Conservation (phyloP, 106 monocot species). For the Dendrobium chrysotoxum region DNA sequence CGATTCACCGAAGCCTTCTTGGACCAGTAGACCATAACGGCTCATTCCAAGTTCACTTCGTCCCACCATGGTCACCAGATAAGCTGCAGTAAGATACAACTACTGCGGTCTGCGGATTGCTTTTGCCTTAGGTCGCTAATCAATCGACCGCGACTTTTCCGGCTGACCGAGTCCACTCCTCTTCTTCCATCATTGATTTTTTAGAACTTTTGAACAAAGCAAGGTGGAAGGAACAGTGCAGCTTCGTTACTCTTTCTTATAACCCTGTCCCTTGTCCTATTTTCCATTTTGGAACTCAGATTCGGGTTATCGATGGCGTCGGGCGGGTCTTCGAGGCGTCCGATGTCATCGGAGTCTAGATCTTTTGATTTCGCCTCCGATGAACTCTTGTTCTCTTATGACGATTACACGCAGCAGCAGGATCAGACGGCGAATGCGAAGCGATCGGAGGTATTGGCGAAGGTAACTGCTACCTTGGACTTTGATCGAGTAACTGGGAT, state of each 20-base stretch:
- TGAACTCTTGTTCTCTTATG: conserved; percentile 86
- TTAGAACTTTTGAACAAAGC: not conserved
- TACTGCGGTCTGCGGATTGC: too few species aligned
- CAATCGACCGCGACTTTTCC: too few species aligned
- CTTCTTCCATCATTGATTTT: not conserved
- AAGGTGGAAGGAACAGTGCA: not conserved
- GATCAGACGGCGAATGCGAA: conserved; percentile 39
- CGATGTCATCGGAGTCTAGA: conserved; percentile 28
- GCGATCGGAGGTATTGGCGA: conserved; percentile 48
- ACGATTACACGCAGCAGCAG: conserved; percentile 39
- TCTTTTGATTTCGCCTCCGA: conserved; percentile 81
- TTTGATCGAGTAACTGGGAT: not conserved
- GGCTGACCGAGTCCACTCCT: not conserved
- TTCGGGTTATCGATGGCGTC: conserved; percentile 41
- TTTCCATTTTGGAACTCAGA: not conserved
- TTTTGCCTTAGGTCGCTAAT: too few species aligned
- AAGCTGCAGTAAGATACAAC: too few species aligned
- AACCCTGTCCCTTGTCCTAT: not conserved
- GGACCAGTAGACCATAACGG: too few species aligned
- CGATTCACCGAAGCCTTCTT: too few species aligned
- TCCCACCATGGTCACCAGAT: too few species aligned
- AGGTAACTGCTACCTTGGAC: conserved; percentile 26
- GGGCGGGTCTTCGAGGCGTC: conserved; percentile 42
- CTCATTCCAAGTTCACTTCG: too few species aligned
- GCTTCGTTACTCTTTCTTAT: not conserved